Conservation (phyloP, 108 stramenopile genomes). For the Cyclotella cryptica region DNA sequence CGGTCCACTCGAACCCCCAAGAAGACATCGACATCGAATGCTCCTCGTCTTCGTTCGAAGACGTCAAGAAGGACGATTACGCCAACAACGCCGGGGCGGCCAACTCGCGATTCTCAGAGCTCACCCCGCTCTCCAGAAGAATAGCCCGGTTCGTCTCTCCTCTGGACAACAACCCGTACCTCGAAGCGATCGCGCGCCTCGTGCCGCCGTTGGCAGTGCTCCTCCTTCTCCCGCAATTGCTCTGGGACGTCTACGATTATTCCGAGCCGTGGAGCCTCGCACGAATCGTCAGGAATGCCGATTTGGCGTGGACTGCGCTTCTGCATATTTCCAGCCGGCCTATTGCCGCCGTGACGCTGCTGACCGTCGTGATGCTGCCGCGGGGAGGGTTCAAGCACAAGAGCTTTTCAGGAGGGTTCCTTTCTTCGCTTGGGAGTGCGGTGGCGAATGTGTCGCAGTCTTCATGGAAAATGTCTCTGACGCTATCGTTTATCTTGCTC, state of each 20-base stretch:
- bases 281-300: background rate
- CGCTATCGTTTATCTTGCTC: conserved; percentile 21
- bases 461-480: conserved; percentile 45
- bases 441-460: conserved; percentile 37
- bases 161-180: too few relatives aligned
- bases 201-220: background rate
- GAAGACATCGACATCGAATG: too few relatives aligned
- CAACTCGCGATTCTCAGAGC: too few relatives aligned
- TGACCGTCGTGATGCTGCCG: background rate
- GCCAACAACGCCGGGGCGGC: too few relatives aligned
- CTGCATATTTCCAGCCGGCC: background rate
- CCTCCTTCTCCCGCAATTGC: background rate
- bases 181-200: too few relatives aligned
- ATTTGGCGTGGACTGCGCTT: conserved; percentile 7
- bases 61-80: too few relatives aligned
- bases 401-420: background rate
- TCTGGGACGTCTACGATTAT: conserved; percentile 9
- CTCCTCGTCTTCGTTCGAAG: too few relatives aligned
- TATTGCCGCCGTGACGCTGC: background rate
- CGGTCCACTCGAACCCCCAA: too few relatives aligned
- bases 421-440: background rate
- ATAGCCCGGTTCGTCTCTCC: too few relatives aligned
- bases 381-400: conserved; percentile 11
- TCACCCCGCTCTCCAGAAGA: too few relatives aligned
- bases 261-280: background rate